A percentile compares a stretch with the other conserved stretches of the same genome.
Conservation (phyloP, 1,284 basidiomycete genomes). For the Jaminaea rosea region DNA sequence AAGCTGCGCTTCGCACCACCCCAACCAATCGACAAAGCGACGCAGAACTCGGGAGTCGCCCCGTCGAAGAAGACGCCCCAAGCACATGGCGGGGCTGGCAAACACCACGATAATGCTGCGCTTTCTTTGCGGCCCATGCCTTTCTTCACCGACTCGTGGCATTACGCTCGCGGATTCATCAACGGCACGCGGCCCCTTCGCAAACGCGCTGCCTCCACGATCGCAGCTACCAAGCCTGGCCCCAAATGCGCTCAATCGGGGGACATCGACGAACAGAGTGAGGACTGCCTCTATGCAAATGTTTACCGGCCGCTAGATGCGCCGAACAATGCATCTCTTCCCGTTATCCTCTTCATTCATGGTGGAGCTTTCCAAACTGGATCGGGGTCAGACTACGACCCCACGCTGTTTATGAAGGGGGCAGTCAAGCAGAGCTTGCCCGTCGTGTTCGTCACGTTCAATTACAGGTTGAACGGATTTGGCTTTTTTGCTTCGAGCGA, state of each 20-base stretch:
- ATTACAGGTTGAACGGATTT: slow-evolving; percentile 51
- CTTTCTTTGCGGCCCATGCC: not conserved
- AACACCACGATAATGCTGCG: not conserved
- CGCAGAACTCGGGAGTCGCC: not conserved
- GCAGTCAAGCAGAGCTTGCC: not conserved
- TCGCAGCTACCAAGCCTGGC: not conserved
- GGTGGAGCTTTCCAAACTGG: slow-evolving; percentile 8
- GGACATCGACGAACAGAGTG: not conserved
- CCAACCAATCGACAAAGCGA: not conserved
- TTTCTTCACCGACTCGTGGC: not conserved
- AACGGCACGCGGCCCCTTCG: too few relatives aligned
- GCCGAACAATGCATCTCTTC: not conserved
- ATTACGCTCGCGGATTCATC: not conserved
- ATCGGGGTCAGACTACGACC: not conserved
- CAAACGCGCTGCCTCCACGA: not conserved
- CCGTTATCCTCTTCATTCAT: slow-evolving; percentile 10
- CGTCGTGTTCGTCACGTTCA: slow-evolving; percentile 50
- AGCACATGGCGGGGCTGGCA: too few relatives aligned
- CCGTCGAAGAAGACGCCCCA: not conserved
- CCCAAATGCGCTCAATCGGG: slow-evolving; percentile 3
- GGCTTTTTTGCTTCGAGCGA: slow-evolving; percentile 22
- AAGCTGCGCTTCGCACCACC: slow-evolving; percentile 8
- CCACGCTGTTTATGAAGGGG: not conserved
- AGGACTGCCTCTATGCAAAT: slow-evolving; percentile 7
- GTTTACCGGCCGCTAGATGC: slow-evolving; percentile 1